phyloP scores from a whole-genome alignment of 257 asterid species.

The Salvia rosmarinus region DNA sequence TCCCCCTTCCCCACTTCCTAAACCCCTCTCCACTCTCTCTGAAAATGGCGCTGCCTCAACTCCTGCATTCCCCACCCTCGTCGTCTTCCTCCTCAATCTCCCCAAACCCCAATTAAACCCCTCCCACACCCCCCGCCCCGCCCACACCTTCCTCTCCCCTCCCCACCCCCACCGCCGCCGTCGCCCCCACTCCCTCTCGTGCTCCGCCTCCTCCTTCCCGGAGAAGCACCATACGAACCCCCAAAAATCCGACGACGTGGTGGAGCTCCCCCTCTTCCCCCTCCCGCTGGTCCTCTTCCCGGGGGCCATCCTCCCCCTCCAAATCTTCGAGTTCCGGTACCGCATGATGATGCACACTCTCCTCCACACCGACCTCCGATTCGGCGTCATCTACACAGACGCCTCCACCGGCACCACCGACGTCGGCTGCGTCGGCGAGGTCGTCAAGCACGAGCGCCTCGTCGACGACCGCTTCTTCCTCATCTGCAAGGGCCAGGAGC shows the following conservation, averaged over 20 bases:
- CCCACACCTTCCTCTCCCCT: slow-evolving; percentile 29
- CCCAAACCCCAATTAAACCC: slow-evolving; percentile 54
- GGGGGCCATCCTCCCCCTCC: slow-evolving; percentile 84
- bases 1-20: neutral
- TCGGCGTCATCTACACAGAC: slow-evolving; percentile 94
- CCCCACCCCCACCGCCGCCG: slow-evolving; percentile 50
- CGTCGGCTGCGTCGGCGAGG: slow-evolving; percentile 96
- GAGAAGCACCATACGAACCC: slow-evolving; percentile 74
- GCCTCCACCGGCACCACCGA: slow-evolving; percentile 79
- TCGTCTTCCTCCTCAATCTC: slow-evolving; percentile 57
- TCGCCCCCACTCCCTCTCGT: slow-evolving; percentile 49
- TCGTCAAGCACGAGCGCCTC: slow-evolving; percentile 89
- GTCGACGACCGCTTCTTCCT: slow-evolving; percentile 90
- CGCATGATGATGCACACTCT: slow-evolving; percentile 99
- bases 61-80: slow-evolving; percentile 69
- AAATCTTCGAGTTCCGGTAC: slow-evolving; percentile 95
- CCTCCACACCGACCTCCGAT: slow-evolving; percentile 92
- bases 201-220: slow-evolving; percentile 89
- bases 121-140: slow-evolving; percentile 33
- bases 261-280: slow-evolving; percentile 94
- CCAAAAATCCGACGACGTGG: slow-evolving; percentile 68
- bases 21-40: slow-evolving; percentile 2
- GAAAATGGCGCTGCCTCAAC: slow-evolving; percentile 79
- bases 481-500: slow-evolving; percentile 94
- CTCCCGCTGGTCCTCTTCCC: slow-evolving; percentile 96